These are phyloP conservation scores for Ambispora gerdemannii DNA, from an alignment of 192 early-diverging fungal genomes.

Conservation along the genomic window DNA sequence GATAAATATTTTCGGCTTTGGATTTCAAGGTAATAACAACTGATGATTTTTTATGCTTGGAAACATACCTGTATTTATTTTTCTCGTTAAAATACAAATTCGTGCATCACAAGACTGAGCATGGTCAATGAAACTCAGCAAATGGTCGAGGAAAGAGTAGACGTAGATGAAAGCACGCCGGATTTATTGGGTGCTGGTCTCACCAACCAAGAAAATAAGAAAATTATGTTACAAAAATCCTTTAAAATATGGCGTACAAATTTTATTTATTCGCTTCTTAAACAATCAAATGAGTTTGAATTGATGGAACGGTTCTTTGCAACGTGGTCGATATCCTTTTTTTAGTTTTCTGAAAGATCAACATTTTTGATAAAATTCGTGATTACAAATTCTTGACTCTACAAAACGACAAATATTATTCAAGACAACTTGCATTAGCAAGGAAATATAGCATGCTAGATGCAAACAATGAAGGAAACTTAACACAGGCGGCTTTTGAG, in stretches of 20 bases:
- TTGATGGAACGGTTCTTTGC: background rate
- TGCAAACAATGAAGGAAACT: background rate
- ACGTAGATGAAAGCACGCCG: no score
- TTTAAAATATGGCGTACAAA: slow-evolving; percentile 18
- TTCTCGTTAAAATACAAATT: no score
- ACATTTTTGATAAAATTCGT: no score
- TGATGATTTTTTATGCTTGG: no score
- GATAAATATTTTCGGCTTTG: no score
- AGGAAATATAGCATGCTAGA: background rate
- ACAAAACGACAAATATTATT: slow-evolving; percentile 18
- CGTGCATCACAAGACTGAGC: no score
- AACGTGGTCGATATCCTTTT: slow-evolving; percentile 22
- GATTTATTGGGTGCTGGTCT: no score
- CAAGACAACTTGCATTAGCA: background rate
- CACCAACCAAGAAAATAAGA: slow-evolving; percentile 12
- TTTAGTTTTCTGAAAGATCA: background rate
- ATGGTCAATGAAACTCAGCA: no score
- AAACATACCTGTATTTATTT: no score
- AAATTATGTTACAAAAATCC: background rate
- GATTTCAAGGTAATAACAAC: no score
- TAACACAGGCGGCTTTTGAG: slow-evolving; percentile 3
- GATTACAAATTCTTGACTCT: no score
- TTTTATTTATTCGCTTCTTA: slow-evolving; percentile 8
- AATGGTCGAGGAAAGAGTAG: no score
- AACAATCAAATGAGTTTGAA: background rate